Evolutionary conservation across 2,329 filamentous ascomycete genomes (phyloP), one percentile per base, ranked within the genome.

Genomic region (Dryadomyces sulphureus): DNA sequence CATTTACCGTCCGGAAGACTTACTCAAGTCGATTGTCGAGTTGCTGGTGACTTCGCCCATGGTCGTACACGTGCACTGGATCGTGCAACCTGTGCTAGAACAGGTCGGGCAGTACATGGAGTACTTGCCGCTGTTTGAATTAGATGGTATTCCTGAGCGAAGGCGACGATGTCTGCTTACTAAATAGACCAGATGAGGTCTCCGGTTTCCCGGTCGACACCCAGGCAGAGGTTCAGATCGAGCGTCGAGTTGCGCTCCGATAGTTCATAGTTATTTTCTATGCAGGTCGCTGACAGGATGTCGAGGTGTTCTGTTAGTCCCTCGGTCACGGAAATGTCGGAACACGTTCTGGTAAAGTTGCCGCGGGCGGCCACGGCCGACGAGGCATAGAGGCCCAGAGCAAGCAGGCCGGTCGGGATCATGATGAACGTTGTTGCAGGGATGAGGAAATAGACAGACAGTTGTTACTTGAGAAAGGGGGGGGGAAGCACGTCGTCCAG

Each of bases 171-270:
- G 16, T 3, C 30, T 14, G 38, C 49, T 35, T 47, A 53, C 51
- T 52, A 47, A 11, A 45, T 25, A 6, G 49, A 47, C 54, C 54
- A 55, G 1, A 4, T 24, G 5, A 55, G 46, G 1, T 12, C n/a
- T 0, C 38, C 50, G 5, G 41, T 46, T 0, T 20, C 25, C 30
- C 50, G 41, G 42, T 54, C 39, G 39, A 55, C 46, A 20, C 54
- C 53, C 1, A 55, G 12, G 16, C 54, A 55, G 2, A 52, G 46
- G 38, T 54, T 53, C 16, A 55, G 44, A 32, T 55, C 53, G 14
- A 55, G 46, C 3, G 45, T 42, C 19, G 49, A 22, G 32, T 45
- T 43, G 17, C 7, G 24, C 9, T 6, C 6, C 5, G 36, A 32
- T 3, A 12, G 9, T 9, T 3, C 17, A 4, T n/a, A 7, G 22